Percentiles rank a stretch among this genome's conserved stretches.
Evolutionary conservation across 331 rosid species (phyloP).

Genomic region (Acacia concinna): DNA sequence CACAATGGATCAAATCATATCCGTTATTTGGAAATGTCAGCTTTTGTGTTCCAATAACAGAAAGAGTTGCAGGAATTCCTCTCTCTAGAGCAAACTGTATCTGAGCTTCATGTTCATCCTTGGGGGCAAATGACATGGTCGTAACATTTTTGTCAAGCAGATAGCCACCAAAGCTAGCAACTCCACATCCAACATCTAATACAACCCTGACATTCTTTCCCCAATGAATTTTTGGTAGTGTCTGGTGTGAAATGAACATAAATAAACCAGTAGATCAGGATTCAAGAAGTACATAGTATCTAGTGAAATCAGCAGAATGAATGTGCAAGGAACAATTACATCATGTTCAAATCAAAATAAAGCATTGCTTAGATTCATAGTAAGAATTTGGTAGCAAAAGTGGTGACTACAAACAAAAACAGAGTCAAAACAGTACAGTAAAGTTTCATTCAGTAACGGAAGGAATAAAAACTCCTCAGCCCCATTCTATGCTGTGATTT

Average conservation of each 20-base stretch:
- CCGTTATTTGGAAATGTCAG: constrained; percentile 71
- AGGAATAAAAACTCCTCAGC: background rate
- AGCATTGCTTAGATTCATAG: background rate
- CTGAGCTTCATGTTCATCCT: constrained; percentile 99
- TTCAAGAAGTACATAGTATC: constrained; percentile 11
- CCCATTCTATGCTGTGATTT: background rate
- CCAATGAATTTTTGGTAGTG: constrained; percentile 62
- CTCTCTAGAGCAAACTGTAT: constrained; percentile 96
- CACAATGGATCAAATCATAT: constrained; percentile 91
- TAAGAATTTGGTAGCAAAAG: background rate
- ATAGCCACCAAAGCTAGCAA: constrained; percentile 97
- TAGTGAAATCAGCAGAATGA: background rate
- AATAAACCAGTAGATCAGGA: constrained; percentile 4
- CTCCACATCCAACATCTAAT: constrained; percentile 96
- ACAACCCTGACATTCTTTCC: constrained; percentile 76
- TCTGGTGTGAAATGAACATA: constrained; percentile 39
- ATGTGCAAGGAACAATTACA: background rate
- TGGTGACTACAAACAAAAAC: background rate
- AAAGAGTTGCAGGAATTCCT: constrained; percentile 94
- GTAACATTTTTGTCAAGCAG: constrained; percentile 77
- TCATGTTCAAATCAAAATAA: constrained; percentile 5
- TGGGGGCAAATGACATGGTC: constrained; percentile 95
- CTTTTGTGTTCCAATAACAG: constrained; percentile 91
- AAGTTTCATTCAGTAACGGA: background rate
- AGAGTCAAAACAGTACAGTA: background rate